phyloP scores from a whole-genome alignment of 192 early-diverging fungal species.

The Umbelopsis ramanniana region DNA sequence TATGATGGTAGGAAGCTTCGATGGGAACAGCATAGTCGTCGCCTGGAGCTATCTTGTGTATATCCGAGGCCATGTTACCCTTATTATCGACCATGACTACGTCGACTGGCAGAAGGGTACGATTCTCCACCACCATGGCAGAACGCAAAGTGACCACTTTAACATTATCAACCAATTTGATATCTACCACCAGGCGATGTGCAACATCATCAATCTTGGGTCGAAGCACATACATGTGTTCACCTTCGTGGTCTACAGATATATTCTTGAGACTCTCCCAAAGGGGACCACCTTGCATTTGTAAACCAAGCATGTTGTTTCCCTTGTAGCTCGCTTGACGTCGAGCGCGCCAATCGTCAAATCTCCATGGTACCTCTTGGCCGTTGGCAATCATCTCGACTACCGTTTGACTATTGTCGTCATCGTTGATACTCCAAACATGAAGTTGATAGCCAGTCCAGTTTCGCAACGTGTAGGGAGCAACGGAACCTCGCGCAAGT shows the following conservation, averaged over 20 bases:
- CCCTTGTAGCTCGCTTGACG: slow-evolving; percentile 70
- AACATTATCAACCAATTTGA: slow-evolving; percentile 83
- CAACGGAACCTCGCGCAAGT: slow-evolving; percentile 39
- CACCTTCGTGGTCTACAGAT: slow-evolving; percentile 88
- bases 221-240: slow-evolving; percentile 76
- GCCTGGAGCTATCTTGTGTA: slow-evolving; percentile 71
- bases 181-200: slow-evolving; percentile 87
- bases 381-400: slow-evolving; percentile 74
- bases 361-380: slow-evolving; percentile 87
- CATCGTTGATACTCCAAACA: slow-evolving; percentile 79
- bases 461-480: slow-evolving; percentile 88
- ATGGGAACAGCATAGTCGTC: slow-evolving; percentile 89
- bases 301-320: slow-evolving; percentile 83
- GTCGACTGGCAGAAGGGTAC: slow-evolving; percentile 77
- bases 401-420: slow-evolving; percentile 67
- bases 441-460: slow-evolving; percentile 88
- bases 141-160: slow-evolving; percentile 95
- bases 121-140: slow-evolving; percentile 81
- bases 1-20: slow-evolving; percentile 78
- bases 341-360: slow-evolving; percentile 94
- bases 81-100: slow-evolving; percentile 75
- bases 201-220: slow-evolving; percentile 79
- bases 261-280: slow-evolving; percentile 95
- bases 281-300: slow-evolving; percentile 73
- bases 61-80: slow-evolving; percentile 54